phyloP scores from a whole-genome alignment of 306 rosid species.

The Pyrus betulifolia region DNA sequence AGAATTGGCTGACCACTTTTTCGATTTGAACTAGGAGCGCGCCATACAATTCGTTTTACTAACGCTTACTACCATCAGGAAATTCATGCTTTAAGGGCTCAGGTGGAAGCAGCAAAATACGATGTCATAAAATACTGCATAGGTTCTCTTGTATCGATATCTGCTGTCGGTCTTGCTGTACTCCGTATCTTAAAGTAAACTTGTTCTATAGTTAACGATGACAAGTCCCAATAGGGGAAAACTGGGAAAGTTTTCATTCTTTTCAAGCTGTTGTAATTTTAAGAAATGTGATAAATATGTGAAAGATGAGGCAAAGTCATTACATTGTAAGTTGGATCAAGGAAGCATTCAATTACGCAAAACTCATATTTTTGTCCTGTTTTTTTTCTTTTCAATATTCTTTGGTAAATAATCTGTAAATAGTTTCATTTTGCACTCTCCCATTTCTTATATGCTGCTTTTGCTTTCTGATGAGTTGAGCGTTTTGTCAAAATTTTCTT shows the following conservation, averaged over 20 bases:
- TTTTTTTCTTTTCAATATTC: neutral
- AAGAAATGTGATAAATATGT: neutral
- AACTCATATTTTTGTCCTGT: neutral
- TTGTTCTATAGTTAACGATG: constrained; percentile 11
- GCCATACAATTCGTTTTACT: neutral
- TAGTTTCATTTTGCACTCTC: neutral
- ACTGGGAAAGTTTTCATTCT: neutral
- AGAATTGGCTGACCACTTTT: constrained; percentile 5
- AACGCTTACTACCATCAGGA: constrained; percentile 40
- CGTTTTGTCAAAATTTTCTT: no score
- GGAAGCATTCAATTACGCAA: neutral
- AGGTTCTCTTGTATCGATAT: constrained; percentile 87
- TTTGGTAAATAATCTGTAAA: neutral
- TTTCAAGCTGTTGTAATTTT: constrained; percentile 22
- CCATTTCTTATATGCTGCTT: neutral
- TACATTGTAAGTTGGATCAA: neutral
- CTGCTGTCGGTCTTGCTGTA: constrained; percentile 90
- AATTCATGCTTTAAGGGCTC: constrained; percentile 78
- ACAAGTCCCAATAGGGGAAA: constrained; percentile 6
- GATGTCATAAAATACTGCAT: constrained; percentile 95
- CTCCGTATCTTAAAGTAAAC: constrained; percentile 70
- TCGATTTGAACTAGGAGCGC: neutral
- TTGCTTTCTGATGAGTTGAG: no score
- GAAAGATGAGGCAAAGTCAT: neutral
- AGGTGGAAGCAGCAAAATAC: constrained; percentile 89